Base-by-base conservation (phyloP, 345 rosid genomes). In the Eucalyptus polybractea region DNA sequence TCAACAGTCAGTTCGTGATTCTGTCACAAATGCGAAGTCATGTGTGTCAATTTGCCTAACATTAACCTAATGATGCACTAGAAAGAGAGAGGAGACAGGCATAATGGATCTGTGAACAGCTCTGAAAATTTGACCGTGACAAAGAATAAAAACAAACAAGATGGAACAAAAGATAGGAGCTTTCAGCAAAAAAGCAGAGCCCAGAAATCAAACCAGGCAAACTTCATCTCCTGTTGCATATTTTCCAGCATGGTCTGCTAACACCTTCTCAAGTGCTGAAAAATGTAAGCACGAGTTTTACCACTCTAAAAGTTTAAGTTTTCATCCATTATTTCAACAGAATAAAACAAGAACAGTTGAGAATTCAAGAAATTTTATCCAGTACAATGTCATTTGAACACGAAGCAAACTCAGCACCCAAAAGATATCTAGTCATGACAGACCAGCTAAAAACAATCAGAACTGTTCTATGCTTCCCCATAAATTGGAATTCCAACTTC, bases 141-240 rank as follows among this genome's bases (percentile, higher is more conserved):
- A 31, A 86, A 86, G 40, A 50, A 17, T 27, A 15, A 86, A 14
- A 86, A 33, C 58, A 86, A 86, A 29, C 60, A 33, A 50, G 14
- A 51, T 33, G 67, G 88, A 31, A 86, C 37, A 22, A 53, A 86
- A 86, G n/a, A 86, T 49, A 53, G 88, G 27, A 51, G 45, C 88
- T 53, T 76, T 76, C 85, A 22, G 29, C 24, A 88, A 29, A 81
- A 83, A 50, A 47, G 85, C 50, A 89, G 40, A 44, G 25, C 65
- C 72, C 89, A 67, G 91, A 88, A 87, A 88, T 88, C 91, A 87
- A 89, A 95, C 99, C 99, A 95, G 88, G 89, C 12, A 94, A 93
- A 96, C 93, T 91, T 95, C 95, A 90, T 95, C 96, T 83, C 97
- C 97, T 47, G 95, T 95, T 1, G 98, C 99, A 91, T 94, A 96